Percentiles rank a stretch among this genome's conserved stretches.
Evolutionary conservation across 2,329 filamentous ascomycete species (phyloP).

Genomic region (Mollisiaceae sp.): DNA sequence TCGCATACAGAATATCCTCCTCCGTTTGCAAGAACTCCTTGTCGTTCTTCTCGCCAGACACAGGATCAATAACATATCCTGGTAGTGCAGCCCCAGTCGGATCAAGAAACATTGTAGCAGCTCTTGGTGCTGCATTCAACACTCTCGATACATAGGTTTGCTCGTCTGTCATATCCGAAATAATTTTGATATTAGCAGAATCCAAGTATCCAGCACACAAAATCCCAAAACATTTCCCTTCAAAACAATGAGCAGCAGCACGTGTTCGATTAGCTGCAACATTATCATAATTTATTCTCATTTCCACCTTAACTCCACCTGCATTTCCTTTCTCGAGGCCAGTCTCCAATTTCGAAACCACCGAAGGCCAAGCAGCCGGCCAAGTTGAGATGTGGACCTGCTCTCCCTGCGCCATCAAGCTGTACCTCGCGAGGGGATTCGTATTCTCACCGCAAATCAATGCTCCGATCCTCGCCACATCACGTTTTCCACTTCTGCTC

Average conservation of each 20-base stretch:
- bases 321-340: not conserved
- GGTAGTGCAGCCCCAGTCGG: conserved; percentile 51
- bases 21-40: conserved; percentile 49
- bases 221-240: conserved; percentile 61
- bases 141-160: conserved; percentile 41
- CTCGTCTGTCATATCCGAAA: conserved; percentile 41
- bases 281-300: conserved; percentile 55
- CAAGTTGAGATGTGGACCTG: conserved; percentile 60
- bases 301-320: not conserved
- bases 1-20: conserved; percentile 57
- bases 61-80: conserved; percentile 45
- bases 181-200: conserved; percentile 45
- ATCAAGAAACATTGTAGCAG: conserved; percentile 56
- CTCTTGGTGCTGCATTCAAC: conserved; percentile 48
- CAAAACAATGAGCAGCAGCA: conserved; percentile 61
- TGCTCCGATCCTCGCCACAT: conserved; percentile 47
- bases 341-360: conserved; percentile 26
- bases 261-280: conserved; percentile 57
- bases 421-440: conserved; percentile 58
- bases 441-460: conserved; percentile 64
- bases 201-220: conserved; percentile 52
- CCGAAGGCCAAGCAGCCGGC: conserved; percentile 60
- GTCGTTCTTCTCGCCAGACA: conserved; percentile 29
- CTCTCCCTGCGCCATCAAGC: conserved; percentile 59
- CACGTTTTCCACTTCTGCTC: conserved; percentile 36